phyloP scores from a whole-genome alignment of 371 early-diverging fungal genomes.

The Rhizopus microsporus region DNA sequence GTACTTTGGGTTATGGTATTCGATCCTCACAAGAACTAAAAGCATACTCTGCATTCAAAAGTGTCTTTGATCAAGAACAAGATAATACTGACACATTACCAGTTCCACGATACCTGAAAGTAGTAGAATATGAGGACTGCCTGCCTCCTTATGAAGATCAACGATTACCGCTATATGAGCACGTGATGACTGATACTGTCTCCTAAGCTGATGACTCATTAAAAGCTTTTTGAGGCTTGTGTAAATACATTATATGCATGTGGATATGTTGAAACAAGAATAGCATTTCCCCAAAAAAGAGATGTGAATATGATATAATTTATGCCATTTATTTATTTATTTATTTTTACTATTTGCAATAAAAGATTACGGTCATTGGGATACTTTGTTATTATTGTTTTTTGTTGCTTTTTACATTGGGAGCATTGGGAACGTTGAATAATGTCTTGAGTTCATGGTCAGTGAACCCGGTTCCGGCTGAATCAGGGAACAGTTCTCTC shows the following conservation, averaged over 20 bases:
- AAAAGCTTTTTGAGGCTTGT: no score
- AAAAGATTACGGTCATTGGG: no score
- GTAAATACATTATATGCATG: no score
- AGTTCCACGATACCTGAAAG: conserved; percentile 27
- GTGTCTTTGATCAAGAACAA: conserved; percentile 3
- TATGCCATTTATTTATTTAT: no score
- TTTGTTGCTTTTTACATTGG: no score
- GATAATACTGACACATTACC: conserved; percentile 6
- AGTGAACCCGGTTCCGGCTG: conserved; percentile 12
- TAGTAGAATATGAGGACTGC: conserved; percentile 31
- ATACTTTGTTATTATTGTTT: no score
- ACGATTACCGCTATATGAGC: conserved; percentile 75
- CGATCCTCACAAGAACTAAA: conserved; percentile 31
- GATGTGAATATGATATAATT: no score
- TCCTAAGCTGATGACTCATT: no score
- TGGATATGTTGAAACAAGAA: no score
- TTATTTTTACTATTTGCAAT: no score
- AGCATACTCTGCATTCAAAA: conserved; percentile 20
- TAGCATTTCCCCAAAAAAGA: no score
- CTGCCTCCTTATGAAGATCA: conserved; percentile 30
- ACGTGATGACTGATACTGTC: conserved; percentile 30
- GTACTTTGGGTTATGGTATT: conserved; percentile 37
- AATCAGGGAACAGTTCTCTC: conserved; percentile 19
- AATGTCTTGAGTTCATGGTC: conserved; percentile 19
- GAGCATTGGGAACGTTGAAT: conserved; percentile 18